These are phyloP conservation scores for Tricholoma furcatifolium DNA, from an alignment of 768 basidiomycete species.

Conservation along the genomic window DNA sequence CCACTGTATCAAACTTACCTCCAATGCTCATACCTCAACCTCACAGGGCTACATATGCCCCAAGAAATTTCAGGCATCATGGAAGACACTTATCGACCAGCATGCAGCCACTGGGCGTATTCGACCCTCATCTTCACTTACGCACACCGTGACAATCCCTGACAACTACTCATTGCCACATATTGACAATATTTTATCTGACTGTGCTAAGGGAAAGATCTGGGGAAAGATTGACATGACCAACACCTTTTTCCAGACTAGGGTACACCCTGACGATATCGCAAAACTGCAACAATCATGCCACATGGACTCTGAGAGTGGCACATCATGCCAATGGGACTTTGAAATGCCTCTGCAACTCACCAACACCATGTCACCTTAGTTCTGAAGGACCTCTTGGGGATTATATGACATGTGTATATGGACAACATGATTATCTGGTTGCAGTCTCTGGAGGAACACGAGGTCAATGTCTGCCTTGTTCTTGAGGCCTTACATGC, in stretches of 20 bases:
- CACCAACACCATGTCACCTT: conserved; percentile 31
- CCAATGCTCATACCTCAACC: background rate
- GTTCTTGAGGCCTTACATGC: conserved; percentile 20
- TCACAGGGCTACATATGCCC: background rate
- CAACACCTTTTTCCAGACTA: conserved; percentile 27
- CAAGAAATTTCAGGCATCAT: background rate
- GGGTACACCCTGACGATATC: no score
- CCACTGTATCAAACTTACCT: no score
- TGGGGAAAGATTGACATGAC: no score
- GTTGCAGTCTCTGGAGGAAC: conserved; percentile 33
- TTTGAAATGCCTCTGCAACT: conserved; percentile 30
- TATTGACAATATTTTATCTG: conserved; percentile 21
- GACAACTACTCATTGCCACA: conserved; percentile 22
- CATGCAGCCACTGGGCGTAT: background rate
- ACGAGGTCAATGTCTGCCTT: conserved; percentile 18
- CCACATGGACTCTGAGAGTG: conserved; percentile 39
- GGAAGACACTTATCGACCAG: background rate
- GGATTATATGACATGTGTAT: conserved; percentile 41
- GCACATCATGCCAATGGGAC: conserved; percentile 37
- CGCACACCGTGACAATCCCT: conserved; percentile 12
- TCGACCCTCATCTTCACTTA: background rate
- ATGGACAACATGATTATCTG: conserved; percentile 46
- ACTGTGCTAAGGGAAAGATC: no score
- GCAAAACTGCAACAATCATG: conserved; percentile 32
- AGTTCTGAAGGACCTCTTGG: conserved; percentile 30